Base-by-base conservation (phyloP, 331 rosid genomes). In the Malus hybrid region DNA sequence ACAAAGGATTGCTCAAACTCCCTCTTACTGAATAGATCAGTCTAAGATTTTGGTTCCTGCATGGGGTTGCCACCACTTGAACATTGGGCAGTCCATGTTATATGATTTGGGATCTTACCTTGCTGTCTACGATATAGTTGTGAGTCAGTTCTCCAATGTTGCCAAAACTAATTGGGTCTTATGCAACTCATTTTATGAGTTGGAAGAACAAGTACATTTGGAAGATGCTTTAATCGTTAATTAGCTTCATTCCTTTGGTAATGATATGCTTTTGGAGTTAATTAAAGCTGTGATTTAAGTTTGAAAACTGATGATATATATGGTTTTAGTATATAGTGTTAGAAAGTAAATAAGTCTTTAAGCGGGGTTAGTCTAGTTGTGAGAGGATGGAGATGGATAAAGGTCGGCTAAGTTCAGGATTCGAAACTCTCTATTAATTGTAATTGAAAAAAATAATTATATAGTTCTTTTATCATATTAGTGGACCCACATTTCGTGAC, bases 81-180 rank as follows among this genome's bases (percentile, higher is more conserved):
- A 0, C 74, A 74, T 29, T 5, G 5, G 46, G 60, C 90, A 92
- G 9, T 88, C 96, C 1, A 81, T 80, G 58, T 70, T 87, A 72
- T 72, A 66, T 28, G 77, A 75, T 12, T 50, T 79, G 2, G 72
- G 67, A 29, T 52, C 86, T 22, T 66, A 75, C 50, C 89, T 84
- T 0, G 74, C 64, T 1, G 50, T 57, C 30, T 46, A 55, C 28
- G 61, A 75, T 1, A 10, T 77, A 46, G 19, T 85, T 72, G 79
- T 81, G 11, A 71, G 77, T 16, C 88, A 91, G 19, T 82, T 84
- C 4, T 39, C 46, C 4, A 39, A 39, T 9, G 12, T 39, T 39
- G 4, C 2, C 12, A 9, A 39, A 39, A 90, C 84, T 32, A 90
- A 88, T 81, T 85, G 83, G 88, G 60, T 88, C 33, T 69, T 88